Evolutionary conservation across 2,329 filamentous ascomycete species (phyloP), one percentile per base, ranked within the genome.

Genomic region (Aspergillus sp.): DNA sequence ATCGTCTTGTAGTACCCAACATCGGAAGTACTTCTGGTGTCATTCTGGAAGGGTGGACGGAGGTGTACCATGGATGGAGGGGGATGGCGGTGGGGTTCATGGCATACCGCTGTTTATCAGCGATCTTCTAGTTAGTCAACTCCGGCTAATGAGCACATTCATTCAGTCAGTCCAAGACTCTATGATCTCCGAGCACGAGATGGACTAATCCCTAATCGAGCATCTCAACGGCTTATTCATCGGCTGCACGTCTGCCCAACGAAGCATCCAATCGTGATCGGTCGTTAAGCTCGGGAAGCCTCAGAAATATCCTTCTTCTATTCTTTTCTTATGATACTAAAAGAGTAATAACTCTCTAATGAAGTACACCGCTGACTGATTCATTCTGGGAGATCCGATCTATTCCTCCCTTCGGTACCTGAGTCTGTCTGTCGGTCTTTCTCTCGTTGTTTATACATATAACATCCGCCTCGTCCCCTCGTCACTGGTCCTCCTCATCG

Each of bases 201-300:
- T 30, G 7, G 22, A 7, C 22, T 22, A 22, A 22, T 22, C 22
- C 22, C 22, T 22, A 22, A 22, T 22, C 22, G 22, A 22, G 5
- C 22, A 2, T 22, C 22, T 22, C 22, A 22, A 38, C 14, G 35
- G 40, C n/a, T 42, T 17, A 50, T 40, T 52, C 42, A 54, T 52
- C 52, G 54, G 44, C 60, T 66, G 65, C 64, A 67, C 52, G 65
- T 67, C 64, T 67, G 65, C 65, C 65, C 65, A 67, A 67, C 60
- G 58, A 66, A 69, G 67, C 68, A 68, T 65, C 68, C 67, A 71
- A 71, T 71, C 50, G 59, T 50, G 49, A 50, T 17, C 36, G 20
- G 38, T 53, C 64, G 60, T 54, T 56, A 60, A 65, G 58, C 62
- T 65, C 61, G 61, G 59, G 51, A 66, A 52, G 55, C 56, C 58